Conservation (phyloP, 805 yeast genomes). For the Pichia heedii region DNA sequence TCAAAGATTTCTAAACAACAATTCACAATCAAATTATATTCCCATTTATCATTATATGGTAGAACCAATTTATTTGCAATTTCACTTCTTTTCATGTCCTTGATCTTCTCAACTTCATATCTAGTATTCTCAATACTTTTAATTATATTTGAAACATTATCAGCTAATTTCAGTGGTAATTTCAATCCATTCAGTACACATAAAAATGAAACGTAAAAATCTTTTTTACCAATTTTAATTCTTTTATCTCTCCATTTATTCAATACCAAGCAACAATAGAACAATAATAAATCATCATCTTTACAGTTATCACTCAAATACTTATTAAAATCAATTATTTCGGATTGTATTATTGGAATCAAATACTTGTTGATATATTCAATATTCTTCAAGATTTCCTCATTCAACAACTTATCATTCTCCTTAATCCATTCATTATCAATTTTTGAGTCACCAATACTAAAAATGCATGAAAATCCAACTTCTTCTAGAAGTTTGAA, state of each 20-base stretch:
- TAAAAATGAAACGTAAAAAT: slow-evolving; percentile 34
- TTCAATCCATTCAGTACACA: slow-evolving; percentile 65
- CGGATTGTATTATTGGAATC: slow-evolving; percentile 15
- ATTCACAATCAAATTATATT: slow-evolving; percentile 25
- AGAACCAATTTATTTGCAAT: slow-evolving; percentile 50
- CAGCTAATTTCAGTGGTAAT: slow-evolving; percentile 48
- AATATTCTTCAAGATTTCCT: slow-evolving; percentile 14
- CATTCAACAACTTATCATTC: slow-evolving; percentile 3
- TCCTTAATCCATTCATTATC: slow-evolving; percentile 14
- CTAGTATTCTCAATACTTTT: slow-evolving; percentile 23
- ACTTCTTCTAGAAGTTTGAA: slow-evolving; percentile 48
- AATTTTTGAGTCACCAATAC: slow-evolving; percentile 25
- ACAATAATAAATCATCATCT: slow-evolving; percentile 18
- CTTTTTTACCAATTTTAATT: slow-evolving; percentile 22
- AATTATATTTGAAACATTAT: slow-evolving; percentile 38
- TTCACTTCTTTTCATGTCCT: slow-evolving; percentile 39
- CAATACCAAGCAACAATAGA: slow-evolving; percentile 44
- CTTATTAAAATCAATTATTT: not conserved
- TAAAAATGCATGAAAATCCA: slow-evolving; percentile 51
- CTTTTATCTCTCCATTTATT: slow-evolving; percentile 37
- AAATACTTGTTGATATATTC: slow-evolving; percentile 14
- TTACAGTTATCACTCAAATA: slow-evolving; percentile 6
- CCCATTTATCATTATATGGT: slow-evolving; percentile 44
- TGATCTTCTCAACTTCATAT: slow-evolving; percentile 10
- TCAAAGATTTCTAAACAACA: slow-evolving; percentile 15